Evolutionary conservation across 73 alveolate genomes (phyloP).

Genomic region (Stentor roeselii): DNA sequence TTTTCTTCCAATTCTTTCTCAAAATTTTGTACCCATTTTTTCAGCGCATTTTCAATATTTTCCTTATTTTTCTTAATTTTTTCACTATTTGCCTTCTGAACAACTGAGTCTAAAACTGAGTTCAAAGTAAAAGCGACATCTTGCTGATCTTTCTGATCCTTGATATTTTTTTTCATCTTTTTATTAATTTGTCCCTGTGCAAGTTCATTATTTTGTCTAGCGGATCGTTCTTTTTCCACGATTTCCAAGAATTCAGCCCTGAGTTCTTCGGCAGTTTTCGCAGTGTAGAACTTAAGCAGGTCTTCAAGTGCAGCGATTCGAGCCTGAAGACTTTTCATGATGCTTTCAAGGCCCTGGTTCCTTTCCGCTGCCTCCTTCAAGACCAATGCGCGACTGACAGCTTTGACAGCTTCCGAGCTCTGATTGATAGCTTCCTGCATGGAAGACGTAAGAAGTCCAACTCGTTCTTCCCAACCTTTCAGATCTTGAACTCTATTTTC

Average conservation of each 20-base stretch:
- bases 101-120: neutral
- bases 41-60: neutral
- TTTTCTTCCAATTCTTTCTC: conserved; percentile 7
- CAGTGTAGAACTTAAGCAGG: conserved; percentile 7
- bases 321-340: neutral
- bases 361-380: neutral
- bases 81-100: neutral
- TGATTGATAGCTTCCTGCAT: neutral
- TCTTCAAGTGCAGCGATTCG: conserved; percentile 19
- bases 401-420: neutral
- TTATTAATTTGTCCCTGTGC: neutral
- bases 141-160: neutral
- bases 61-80: neutral
- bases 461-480: neutral
- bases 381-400: neutral
- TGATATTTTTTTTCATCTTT: neutral
- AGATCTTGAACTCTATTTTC: neutral
- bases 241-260: neutral
- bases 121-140: neutral
- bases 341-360: neutral
- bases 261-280: neutral
- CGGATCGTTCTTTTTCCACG: neutral
- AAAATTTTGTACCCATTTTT: neutral
- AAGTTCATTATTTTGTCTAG: neutral
- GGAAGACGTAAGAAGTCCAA: neutral